Percentiles rank a stretch among this genome's conserved stretches.
Conservation (phyloP, 2,329 filamentous ascomycete species). For the Sarocladium oryzae region DNA sequence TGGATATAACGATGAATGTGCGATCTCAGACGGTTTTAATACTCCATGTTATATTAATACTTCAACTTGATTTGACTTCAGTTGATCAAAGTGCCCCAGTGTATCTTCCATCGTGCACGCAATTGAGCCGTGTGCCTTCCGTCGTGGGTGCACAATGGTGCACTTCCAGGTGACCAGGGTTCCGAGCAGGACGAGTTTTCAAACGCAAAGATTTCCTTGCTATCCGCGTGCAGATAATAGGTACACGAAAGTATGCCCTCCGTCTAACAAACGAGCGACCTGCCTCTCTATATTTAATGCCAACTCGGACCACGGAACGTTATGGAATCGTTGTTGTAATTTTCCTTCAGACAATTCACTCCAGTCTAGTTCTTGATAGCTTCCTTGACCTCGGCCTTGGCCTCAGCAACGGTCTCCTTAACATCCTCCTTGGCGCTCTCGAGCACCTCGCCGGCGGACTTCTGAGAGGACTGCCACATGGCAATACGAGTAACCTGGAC, state of each 20-base stretch:
- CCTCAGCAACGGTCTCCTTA: constrained; percentile 23
- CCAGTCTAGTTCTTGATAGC: constrained; percentile 20
- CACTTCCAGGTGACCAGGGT: too few species aligned
- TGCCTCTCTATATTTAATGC: neutral
- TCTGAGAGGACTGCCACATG: constrained; percentile 55
- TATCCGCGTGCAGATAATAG: too few species aligned
- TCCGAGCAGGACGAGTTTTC: too few species aligned
- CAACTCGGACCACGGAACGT: too few species aligned
- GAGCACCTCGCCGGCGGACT: constrained; percentile 33
- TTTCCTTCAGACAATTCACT: neutral
- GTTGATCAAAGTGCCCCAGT: too few species aligned
- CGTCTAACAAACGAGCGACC: neutral
- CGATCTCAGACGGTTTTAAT: neutral
- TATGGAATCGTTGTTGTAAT: too few species aligned
- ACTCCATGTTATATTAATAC: neutral
- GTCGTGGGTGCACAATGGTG: too few species aligned
- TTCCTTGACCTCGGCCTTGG: constrained; percentile 16
- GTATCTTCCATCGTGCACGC: too few species aligned
- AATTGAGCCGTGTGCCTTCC: too few species aligned
- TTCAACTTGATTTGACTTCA: too few species aligned
- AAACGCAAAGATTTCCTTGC: too few species aligned
- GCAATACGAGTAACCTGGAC: constrained; percentile 76
- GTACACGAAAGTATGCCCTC: constrained; percentile 1
- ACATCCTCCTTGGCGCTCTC: constrained; percentile 37
- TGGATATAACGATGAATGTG: constrained; percentile 2